phyloP scores from a whole-genome alignment of 2,329 filamentous ascomycete genomes.

The Magnaporthales sp. region DNA sequence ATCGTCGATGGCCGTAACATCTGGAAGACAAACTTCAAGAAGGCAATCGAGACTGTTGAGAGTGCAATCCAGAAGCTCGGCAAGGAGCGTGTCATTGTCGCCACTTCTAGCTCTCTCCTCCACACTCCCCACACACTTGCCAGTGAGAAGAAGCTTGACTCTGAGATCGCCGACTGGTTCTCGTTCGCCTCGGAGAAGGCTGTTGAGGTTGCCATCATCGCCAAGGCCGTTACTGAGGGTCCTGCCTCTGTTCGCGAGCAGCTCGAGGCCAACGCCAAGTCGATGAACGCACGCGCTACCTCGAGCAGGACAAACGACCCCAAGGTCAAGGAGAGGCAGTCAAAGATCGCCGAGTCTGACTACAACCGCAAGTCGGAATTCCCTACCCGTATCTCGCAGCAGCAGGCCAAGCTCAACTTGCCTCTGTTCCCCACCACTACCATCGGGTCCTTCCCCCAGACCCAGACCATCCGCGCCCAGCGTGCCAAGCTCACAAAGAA shows the following conservation, averaged over 20 bases:
- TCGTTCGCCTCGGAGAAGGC: constrained; percentile 96
- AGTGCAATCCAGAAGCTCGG: constrained; percentile 86
- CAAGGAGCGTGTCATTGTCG: constrained; percentile 94
- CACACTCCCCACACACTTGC: constrained; percentile 97
- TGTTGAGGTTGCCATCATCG: constrained; percentile 80
- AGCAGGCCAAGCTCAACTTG: constrained; percentile 87
- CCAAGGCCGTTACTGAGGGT: constrained; percentile 93
- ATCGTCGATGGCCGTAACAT: constrained; percentile 99
- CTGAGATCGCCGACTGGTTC: constrained; percentile 96
- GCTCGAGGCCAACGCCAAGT: constrained; percentile 96
- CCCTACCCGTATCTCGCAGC: constrained; percentile 72
- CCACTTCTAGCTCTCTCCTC: constrained; percentile 94
- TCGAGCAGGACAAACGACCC: constrained; percentile 96
- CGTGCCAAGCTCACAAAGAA: constrained; percentile 99
- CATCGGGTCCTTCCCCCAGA: constrained; percentile 99
- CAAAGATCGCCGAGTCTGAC: constrained; percentile 71
- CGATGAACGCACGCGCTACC: constrained; percentile 79
- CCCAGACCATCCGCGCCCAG: constrained; percentile 93
- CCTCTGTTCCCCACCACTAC: constrained; percentile 98
- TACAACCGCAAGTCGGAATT: constrained; percentile 93
- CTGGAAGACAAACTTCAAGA: constrained; percentile 99
- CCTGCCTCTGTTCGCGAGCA: constrained; percentile 77
- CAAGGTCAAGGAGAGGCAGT: constrained; percentile 92
- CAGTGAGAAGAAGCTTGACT: constrained; percentile 96
- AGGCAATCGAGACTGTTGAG: constrained; percentile 85